Evolutionary conservation across 169 alveolate species (phyloP).

Genomic region (Cryptosporidium felis): DNA sequence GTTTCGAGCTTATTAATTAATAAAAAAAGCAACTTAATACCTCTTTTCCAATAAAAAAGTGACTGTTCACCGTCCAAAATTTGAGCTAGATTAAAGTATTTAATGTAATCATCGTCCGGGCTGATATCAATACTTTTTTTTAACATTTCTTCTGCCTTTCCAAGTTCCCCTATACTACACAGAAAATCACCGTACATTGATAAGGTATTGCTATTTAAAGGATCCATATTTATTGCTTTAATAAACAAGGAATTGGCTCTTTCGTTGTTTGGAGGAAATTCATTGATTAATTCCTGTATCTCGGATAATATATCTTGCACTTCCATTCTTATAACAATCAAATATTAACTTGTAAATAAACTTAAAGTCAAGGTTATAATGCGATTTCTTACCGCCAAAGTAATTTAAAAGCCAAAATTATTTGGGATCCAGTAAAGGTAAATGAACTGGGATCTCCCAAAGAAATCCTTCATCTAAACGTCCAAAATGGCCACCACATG

Average conservation of each 20-base stretch:
- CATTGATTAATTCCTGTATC: slow-evolving; percentile 7
- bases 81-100: slow-evolving; percentile 52
- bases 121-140: slow-evolving; percentile 17
- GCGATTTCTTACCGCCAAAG: background rate
- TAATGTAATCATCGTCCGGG: slow-evolving; percentile 42
- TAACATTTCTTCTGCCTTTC: background rate
- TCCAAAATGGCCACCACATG: slow-evolving; percentile 99
- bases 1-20: background rate
- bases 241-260: slow-evolving; percentile 9
- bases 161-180: slow-evolving; percentile 26
- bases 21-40: slow-evolving; percentile 1
- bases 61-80: slow-evolving; percentile 65
- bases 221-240: slow-evolving; percentile 13
- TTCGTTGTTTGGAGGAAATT: slow-evolving; percentile 58
- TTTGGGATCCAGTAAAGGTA: background rate
- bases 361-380: background rate
- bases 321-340: background rate
- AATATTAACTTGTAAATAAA: background rate
- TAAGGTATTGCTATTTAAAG: slow-evolving; percentile 31
- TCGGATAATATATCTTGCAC: slow-evolving; percentile 5
- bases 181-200: slow-evolving; percentile 49
- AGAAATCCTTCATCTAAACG: slow-evolving; percentile 88
- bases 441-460: slow-evolving; percentile 92
- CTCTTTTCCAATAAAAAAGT: slow-evolving; percentile 26
- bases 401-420: background rate